These are phyloP conservation scores for Diddensiella santjacobensis DNA, from an alignment of 805 yeast species.

Conservation along the genomic window DNA sequence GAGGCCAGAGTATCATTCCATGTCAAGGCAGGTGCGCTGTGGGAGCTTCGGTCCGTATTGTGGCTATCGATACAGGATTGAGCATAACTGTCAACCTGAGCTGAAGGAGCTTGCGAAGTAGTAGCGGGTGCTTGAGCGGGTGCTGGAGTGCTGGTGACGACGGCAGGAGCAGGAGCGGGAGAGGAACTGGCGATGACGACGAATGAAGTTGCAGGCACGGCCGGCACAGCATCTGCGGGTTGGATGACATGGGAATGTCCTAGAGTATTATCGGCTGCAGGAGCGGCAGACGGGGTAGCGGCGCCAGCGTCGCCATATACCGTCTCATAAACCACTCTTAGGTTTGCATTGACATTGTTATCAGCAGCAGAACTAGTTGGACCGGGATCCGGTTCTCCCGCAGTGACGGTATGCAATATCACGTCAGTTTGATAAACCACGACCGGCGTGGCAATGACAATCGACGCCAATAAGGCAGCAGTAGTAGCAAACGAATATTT, in stretches of 20 bases:
- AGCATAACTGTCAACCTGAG: slow-evolving; percentile 15
- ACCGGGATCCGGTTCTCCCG: slow-evolving; percentile 9
- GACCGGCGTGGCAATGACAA: slow-evolving; percentile 21
- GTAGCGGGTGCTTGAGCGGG: slow-evolving; percentile 13
- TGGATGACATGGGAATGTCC: background rate
- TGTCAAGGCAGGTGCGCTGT: slow-evolving; percentile 36
- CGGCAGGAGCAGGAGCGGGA: slow-evolving; percentile 13
- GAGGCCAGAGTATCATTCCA: slow-evolving; percentile 55
- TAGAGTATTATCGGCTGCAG: background rate
- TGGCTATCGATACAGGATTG: slow-evolving; percentile 22
- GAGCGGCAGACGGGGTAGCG: slow-evolving; percentile 10
- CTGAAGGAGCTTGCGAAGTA: slow-evolving; percentile 6
- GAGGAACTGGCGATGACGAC: slow-evolving; percentile 6
- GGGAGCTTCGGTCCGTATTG: slow-evolving; percentile 28
- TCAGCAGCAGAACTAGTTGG: slow-evolving; percentile 6
- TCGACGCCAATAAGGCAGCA: slow-evolving; percentile 6
- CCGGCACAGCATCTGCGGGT: slow-evolving; percentile 2
- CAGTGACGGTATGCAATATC: slow-evolving; percentile 20
- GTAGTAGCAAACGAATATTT: slow-evolving; percentile 15
- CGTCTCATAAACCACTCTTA: slow-evolving; percentile 5
- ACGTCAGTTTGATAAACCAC: slow-evolving; percentile 20
- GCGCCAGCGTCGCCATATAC: slow-evolving; percentile 10
- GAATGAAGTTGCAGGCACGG: slow-evolving; percentile 11
- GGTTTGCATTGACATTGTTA: background rate
- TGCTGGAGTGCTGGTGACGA: slow-evolving; percentile 13